A percentile compares a stretch with the other conserved stretches of the same genome.
Conservation (phyloP, 139 green algal genomes). For the Chlamydomonas applanata region DNA sequence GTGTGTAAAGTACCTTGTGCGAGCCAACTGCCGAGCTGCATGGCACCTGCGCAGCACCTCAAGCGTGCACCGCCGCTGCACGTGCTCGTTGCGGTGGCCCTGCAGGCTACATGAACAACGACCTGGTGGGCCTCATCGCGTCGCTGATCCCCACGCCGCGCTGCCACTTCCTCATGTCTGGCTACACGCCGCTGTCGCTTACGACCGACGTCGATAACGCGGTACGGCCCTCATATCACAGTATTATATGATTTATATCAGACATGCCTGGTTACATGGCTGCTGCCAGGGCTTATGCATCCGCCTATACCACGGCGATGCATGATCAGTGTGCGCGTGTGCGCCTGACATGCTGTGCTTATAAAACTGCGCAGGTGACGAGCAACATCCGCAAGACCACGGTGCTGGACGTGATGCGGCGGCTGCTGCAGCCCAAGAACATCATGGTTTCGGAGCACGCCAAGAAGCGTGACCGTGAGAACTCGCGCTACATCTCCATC, state of each 20-base stretch:
- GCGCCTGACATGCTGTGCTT: constrained; percentile 4
- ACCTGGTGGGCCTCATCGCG: constrained; percentile 93
- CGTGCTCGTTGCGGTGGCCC: background rate
- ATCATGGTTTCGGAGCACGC: constrained; percentile 92
- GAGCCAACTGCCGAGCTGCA: too few species aligned
- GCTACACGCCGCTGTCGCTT: constrained; percentile 94
- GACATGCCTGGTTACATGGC: too few species aligned
- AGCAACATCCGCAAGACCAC: constrained; percentile 84
- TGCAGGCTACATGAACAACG: constrained; percentile 99
- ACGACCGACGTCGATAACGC: constrained; percentile 34
- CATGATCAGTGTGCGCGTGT: background rate
- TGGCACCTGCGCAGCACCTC: too few species aligned
- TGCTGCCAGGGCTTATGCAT: too few species aligned
- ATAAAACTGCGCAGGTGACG: constrained; percentile 18
- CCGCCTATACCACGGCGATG: background rate
- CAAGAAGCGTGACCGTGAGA: constrained; percentile 72
- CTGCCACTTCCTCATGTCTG: constrained; percentile 97
- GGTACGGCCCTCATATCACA: constrained; percentile 14
- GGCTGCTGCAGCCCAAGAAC: constrained; percentile 96
- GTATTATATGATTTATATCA: too few species aligned
- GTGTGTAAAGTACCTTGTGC: too few species aligned
- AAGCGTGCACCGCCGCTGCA: too few species aligned
- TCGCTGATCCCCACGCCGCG: constrained; percentile 92
- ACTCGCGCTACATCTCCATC: constrained; percentile 94
- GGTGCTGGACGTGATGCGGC: constrained; percentile 97